Percentiles rank a stretch among this genome's conserved stretches.
Evolutionary conservation across 495 filamentous ascomycete genomes (phyloP).

Genomic region (Trichoderma reesei): DNA sequence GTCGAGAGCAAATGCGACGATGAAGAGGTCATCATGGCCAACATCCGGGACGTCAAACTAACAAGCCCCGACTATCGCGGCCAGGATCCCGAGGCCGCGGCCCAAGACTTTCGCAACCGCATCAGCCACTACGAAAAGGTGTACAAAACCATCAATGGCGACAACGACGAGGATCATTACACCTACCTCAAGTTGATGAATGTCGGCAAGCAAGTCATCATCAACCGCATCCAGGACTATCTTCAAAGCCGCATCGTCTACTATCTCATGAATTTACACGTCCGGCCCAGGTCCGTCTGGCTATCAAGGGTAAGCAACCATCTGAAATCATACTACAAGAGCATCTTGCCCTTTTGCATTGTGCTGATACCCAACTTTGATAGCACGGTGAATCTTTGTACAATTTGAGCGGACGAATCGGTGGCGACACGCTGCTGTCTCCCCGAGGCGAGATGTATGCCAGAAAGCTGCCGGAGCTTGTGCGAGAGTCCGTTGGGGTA

Average conservation of each 20-base stretch:
- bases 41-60: conserved; percentile 96
- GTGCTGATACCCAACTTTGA: conserved; percentile 4
- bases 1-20: conserved; percentile 95
- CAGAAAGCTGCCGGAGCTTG: conserved; percentile 64
- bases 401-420: conserved; percentile 81
- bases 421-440: conserved; percentile 82
- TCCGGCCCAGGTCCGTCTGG: conserved; percentile 96
- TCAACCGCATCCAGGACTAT: conserved; percentile 95
- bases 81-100: conserved; percentile 85
- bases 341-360: neutral
- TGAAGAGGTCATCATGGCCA: conserved; percentile 89
- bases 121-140: conserved; percentile 95
- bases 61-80: conserved; percentile 90
- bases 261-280: conserved; percentile 97
- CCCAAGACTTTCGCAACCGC: conserved; percentile 81
- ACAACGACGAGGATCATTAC: conserved; percentile 61
- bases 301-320: conserved; percentile 66
- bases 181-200: conserved; percentile 98
- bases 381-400: conserved; percentile 91
- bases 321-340: neutral
- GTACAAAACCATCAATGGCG: conserved; percentile 81
- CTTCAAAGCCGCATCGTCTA: conserved; percentile 92
- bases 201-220: conserved; percentile 87
- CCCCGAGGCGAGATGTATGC: conserved; percentile 83
- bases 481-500: conserved; percentile 69